These are phyloP conservation scores for Magnolia changhungtana DNA, from an alignment of 164 flowering plant species.

Conservation along the genomic window DNA sequence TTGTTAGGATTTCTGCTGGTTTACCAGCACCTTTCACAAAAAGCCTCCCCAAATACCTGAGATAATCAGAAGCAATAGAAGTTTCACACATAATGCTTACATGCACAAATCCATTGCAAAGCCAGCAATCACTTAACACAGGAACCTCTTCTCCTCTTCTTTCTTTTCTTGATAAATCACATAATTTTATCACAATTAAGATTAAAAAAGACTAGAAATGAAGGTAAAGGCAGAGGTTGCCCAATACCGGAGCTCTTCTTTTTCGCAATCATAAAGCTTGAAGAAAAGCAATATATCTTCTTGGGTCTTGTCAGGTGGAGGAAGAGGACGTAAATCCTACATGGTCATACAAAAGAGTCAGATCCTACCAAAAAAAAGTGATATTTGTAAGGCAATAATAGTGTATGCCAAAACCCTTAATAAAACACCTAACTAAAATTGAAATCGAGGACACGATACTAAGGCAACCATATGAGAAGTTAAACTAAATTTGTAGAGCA, in stretches of 20 bases:
- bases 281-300: constrained; percentile 91
- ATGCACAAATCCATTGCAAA: background rate
- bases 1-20: constrained; percentile 69
- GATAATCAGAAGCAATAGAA: constrained; percentile 8
- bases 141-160: too few species aligned
- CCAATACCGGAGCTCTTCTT: constrained; percentile 72
- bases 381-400: background rate
- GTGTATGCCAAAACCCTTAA: background rate
- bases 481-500: background rate
- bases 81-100: background rate
- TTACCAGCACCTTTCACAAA: constrained; percentile 75
- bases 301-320: constrained; percentile 79
- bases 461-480: background rate
- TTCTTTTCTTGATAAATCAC: too few species aligned
- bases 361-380: background rate
- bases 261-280: constrained; percentile 86
- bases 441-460: background rate
- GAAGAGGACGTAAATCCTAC: constrained; percentile 69
- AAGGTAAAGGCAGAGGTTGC: background rate
- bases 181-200: too few species aligned
- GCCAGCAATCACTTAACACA: background rate
- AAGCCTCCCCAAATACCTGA: constrained; percentile 85
- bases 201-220: too few species aligned
- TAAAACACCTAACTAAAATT: too few species aligned
- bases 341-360: background rate